Evolutionary conservation across 1,139 yeast genomes (phyloP), one percentile per base, ranked within the genome.

Genomic region (Zygoascus meyerae): DNA sequence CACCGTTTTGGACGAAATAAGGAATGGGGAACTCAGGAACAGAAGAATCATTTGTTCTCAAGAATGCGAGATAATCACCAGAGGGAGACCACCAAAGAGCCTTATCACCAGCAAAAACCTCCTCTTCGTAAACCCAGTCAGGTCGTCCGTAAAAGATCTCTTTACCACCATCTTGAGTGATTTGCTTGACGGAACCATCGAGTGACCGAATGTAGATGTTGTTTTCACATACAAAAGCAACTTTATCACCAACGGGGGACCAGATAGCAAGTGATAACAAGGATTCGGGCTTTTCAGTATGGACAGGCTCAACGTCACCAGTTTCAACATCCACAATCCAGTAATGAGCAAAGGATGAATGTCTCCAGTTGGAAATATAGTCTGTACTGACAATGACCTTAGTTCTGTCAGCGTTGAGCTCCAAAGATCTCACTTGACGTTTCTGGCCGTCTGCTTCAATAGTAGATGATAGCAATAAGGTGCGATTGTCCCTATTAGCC

Each of bases 101-200:
- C 38, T 69, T 69, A 54, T 83, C 86, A 5, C 72, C 69, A 0
- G 76, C 73, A 4, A 83, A 64, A 0, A 92, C 89, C 59, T 94
- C 98, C 59, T 94, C 98, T 63, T 92, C 98, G 61, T 92, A 92
- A 0, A 92, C 86, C 98, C 98, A 92, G 59, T 92, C 98, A 0
- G 97, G 84, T 52, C 79, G 83, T 0, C 95, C 99, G 60, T 92
- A 87, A 57, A 81, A 78, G n/a, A 86, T 70, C 40, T 75, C 67
- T 0, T 64, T 64, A 4, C 83, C 75, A 0, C 97, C 97, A 57
- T 80, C 89, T 2, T 59, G 50, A 0, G 97, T 87, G 10, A 92
- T 66, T 57, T 71, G 74, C 0, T 52, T 57, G 4, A 68, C 56
- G 9, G 56, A 49, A 9, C 55, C 56, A 11, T 52, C 46, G 5